Evolutionary conservation across 441 rosid genomes (phyloP), one percentile per base, ranked within the genome.

Genomic region (Pelargonium cotyledonis): DNA sequence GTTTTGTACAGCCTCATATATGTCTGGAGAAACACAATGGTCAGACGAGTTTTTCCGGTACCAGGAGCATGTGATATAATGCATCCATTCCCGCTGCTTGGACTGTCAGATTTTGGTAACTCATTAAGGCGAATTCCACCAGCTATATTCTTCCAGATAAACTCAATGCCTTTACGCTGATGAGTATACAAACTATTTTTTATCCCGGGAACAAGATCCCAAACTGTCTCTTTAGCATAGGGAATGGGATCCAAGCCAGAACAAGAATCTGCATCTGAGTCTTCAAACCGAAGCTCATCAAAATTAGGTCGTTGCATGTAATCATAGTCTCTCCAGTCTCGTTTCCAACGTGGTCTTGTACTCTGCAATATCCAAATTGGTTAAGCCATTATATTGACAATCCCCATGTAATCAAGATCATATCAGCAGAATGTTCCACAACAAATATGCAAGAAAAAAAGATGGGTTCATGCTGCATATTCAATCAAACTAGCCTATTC

Each of bases 21-120:
- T 4, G 91, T 58, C 66, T 88, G 87, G 31, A 91, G 79, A 71
- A 91, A 91, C 6, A 77, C 79, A 14, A 91, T 84, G 49, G 91
- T 77, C 7, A 91, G 83, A 14, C 92, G 92, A 62, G 97, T 84
- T 74, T 91, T 91, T 46, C 94, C 96, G 0, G 96, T 89, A 53
- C 97, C 96, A 1, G 94, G 94, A 67, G 96, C 94, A 46, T 91
- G 97, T 4, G 96, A 89, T 71, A 91, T 86, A 40, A 91, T 82
- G 73, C 97, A 91, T 41, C 97, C 97, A 60, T 80, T 73, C 5
- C 71, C 81, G 21, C 79, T 76, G 16, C 67, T 73, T 7, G 63
- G 63, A 41, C 70, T 66, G 58, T 67, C 60, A 62, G 70, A 62
- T 73, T 73, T 61, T 71, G 81, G 77, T 75, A 89, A 69, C 80